These are phyloP conservation scores for Aspergillus felis DNA, from an alignment of 2,329 filamentous ascomycete species.

Conservation along the genomic window DNA sequence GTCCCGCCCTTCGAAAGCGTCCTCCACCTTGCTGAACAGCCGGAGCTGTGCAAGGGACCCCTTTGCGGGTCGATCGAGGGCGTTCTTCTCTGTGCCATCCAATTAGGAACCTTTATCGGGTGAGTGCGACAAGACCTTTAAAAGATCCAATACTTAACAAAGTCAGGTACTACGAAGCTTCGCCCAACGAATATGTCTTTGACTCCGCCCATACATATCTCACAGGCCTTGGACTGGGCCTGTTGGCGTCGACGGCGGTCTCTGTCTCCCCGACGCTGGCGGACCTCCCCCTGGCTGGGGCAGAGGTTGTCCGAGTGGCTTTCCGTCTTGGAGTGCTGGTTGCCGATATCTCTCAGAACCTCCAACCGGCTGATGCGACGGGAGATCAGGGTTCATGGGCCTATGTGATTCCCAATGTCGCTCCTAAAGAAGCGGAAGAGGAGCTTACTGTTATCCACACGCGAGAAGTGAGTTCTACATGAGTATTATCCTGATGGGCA, in stretches of 20 bases:
- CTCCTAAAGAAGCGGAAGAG: too few species aligned
- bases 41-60: conserved; percentile 37
- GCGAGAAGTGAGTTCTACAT: too few species aligned
- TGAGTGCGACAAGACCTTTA: conserved; percentile 19
- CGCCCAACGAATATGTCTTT: conserved; percentile 1
- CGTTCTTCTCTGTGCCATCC: conserved; percentile 38
- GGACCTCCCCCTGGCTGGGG: conserved; percentile 40
- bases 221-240: conserved; percentile 44
- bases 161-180: conserved; percentile 8
- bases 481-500: too few species aligned
- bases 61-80: conserved; percentile 46
- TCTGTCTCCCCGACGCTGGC: conserved; percentile 36
- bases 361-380: too few species aligned
- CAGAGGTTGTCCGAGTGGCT: conserved; percentile 42
- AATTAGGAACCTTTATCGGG: conserved; percentile 46
- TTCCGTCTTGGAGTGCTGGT: conserved; percentile 46
- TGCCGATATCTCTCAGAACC: too few species aligned
- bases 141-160: too few species aligned
- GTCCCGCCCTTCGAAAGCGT: conserved; percentile 22
- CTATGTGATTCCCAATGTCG: too few species aligned
- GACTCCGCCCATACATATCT: not conserved
- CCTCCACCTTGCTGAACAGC: conserved; percentile 10
- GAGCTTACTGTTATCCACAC: too few species aligned
- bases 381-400: too few species aligned
- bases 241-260: conserved; percentile 43